A percentile compares a stretch with the other conserved stretches of the same genome.
These are phyloP conservation scores for Martiniozyma abietophila DNA, from an alignment of 805 yeast genomes.

Conservation along the genomic window DNA sequence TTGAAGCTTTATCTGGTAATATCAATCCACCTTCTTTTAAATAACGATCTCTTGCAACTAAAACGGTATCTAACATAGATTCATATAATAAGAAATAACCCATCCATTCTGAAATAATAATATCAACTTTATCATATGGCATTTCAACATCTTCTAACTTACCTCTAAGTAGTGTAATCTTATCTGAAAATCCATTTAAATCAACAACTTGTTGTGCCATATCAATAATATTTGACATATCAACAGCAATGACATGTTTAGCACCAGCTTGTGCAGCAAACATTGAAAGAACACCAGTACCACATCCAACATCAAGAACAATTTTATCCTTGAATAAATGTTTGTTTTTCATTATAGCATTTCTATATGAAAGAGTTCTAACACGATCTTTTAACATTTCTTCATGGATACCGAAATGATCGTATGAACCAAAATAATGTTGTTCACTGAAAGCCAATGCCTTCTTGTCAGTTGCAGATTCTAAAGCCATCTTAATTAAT, in stretches of 20 bases:
- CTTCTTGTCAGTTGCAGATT: constrained; percentile 60
- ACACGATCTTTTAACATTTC: constrained; percentile 96
- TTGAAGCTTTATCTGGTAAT: constrained; percentile 88
- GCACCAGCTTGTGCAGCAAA: constrained; percentile 99
- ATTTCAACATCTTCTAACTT: constrained; percentile 86
- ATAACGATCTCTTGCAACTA: constrained; percentile 88
- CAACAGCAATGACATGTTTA: constrained; percentile 94
- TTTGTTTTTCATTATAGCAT: constrained; percentile 85
- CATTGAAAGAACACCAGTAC: constrained; percentile 96
- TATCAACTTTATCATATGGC: constrained; percentile 86
- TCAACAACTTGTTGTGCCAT: constrained; percentile 89
- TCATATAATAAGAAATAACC: constrained; percentile 94
- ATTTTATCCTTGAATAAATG: constrained; percentile 85
- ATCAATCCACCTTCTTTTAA: constrained; percentile 77
- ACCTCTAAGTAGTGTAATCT: constrained; percentile 82
- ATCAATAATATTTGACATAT: constrained; percentile 91
- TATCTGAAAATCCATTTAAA: constrained; percentile 75
- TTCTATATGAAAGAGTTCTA: constrained; percentile 84
- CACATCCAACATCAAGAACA: constrained; percentile 97
- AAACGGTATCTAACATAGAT: constrained; percentile 95
- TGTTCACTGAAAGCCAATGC: constrained; percentile 68
- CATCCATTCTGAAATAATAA: constrained; percentile 98
- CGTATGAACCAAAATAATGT: constrained; percentile 92
- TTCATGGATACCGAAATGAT: constrained; percentile 96
- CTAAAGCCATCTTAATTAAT: constrained; percentile 7